Evolutionary conservation across 1,139 yeast genomes (phyloP).

Genomic region (Hansenula sp.): DNA sequence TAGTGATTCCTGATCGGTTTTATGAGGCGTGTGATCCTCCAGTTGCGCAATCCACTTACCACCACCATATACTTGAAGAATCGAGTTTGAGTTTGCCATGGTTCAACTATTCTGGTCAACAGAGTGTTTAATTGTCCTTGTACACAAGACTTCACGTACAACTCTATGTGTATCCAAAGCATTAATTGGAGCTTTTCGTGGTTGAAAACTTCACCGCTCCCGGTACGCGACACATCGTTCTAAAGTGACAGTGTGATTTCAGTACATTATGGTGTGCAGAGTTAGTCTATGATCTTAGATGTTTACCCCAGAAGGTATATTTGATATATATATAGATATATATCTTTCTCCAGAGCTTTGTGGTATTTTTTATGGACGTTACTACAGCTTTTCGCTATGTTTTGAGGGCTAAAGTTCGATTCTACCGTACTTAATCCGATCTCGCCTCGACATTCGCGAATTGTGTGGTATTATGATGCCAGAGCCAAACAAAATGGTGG

Average conservation of each 20-base stretch:
- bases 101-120: background rate
- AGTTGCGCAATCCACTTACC: constrained; percentile 27
- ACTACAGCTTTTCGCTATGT: no score
- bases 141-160: background rate
- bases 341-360: no score
- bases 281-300: background rate
- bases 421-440: no score
- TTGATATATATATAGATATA: no score
- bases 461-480: no score
- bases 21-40: background rate
- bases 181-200: background rate
- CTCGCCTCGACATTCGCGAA: no score
- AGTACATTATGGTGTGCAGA: no score
- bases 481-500: no score
- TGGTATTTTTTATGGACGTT: no score
- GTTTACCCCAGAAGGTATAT: no score
- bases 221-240: background rate
- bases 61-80: constrained; percentile 51
- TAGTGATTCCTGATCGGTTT: constrained; percentile 2
- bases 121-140: background rate
- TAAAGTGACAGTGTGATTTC: no score
- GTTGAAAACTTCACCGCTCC: background rate
- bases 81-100: constrained; percentile 22
- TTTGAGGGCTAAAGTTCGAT: no score
- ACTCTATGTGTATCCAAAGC: background rate